Conservation (phyloP, 148 eudicot genomes). For the Bassia scoparia region DNA sequence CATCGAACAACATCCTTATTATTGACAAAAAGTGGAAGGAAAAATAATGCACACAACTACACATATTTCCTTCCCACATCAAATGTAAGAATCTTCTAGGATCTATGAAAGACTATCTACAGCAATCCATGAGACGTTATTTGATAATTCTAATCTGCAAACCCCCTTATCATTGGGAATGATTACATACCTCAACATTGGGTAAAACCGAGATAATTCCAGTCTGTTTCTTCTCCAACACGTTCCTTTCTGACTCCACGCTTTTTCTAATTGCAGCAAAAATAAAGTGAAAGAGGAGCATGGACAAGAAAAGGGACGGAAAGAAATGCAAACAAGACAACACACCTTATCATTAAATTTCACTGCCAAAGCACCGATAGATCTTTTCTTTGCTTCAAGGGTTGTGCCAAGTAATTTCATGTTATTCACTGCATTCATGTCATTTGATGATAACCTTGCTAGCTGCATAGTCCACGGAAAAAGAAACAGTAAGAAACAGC, state of each 20-base stretch:
- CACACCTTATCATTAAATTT: constrained; percentile 85
- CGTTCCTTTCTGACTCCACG: constrained; percentile 88
- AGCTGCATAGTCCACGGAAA: constrained; percentile 39
- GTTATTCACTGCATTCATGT: constrained; percentile 80
- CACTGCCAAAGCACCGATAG: constrained; percentile 54
- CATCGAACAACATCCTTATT: not conserved
- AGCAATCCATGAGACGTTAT: too few relatives aligned
- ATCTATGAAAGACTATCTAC: too few relatives aligned
- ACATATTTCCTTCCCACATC: not conserved
- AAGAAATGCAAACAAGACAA: not conserved
- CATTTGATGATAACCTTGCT: constrained; percentile 70
- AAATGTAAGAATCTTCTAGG: not conserved
- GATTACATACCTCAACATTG: constrained; percentile 71
- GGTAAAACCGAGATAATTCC: constrained; percentile 93
- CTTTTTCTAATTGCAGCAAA: constrained; percentile 50
- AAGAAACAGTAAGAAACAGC: not conserved
- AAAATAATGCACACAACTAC: not conserved
- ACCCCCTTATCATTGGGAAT: not conserved
- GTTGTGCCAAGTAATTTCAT: constrained; percentile 78
- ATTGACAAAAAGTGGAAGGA: not conserved
- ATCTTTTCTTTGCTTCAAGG: constrained; percentile 67
- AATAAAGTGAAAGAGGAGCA: constrained; percentile 11
- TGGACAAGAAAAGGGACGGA: constrained; percentile 2
- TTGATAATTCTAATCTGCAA: not conserved
- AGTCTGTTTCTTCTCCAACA: constrained; percentile 61